Conservation (phyloP, 1,284 basidiomycete genomes). For the Rhizoctonia solani region DNA sequence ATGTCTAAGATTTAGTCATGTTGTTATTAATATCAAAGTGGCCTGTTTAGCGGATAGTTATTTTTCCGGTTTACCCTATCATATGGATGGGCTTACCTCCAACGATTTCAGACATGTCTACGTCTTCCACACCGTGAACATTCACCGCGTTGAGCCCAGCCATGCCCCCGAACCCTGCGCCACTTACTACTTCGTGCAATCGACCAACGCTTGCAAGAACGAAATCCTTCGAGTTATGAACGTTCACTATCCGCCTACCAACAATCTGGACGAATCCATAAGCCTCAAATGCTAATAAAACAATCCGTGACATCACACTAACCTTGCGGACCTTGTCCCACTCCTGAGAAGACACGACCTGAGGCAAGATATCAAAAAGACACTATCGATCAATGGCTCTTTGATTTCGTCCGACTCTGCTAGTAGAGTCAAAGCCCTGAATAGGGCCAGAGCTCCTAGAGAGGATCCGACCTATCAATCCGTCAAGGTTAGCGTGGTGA, state of each 20-base stretch:
- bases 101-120: slow-evolving; percentile 48
- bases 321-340: slow-evolving; percentile 49
- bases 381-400: slow-evolving; percentile 54
- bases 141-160: slow-evolving; percentile 43
- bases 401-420: slow-evolving; percentile 41
- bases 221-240: slow-evolving; percentile 51
- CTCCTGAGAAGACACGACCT: slow-evolving; percentile 49
- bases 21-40: slow-evolving; percentile 38
- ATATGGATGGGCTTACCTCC: slow-evolving; percentile 41
- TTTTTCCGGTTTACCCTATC: too few relatives aligned
- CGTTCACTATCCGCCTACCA: slow-evolving; percentile 59
- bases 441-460: slow-evolving; percentile 55
- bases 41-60: slow-evolving; percentile 12
- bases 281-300: neutral
- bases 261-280: too few relatives aligned
- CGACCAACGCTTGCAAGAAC: slow-evolving; percentile 56
- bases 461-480: slow-evolving; percentile 53
- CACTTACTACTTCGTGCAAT: slow-evolving; percentile 53
- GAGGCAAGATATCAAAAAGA: slow-evolving; percentile 54
- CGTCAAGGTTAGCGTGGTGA: neutral
- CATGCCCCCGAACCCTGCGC: slow-evolving; percentile 45
- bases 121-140: slow-evolving; percentile 49
- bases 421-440: slow-evolving; percentile 55
- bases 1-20: too few relatives aligned
- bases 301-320: neutral